These are phyloP conservation scores for Pythium rhizo-oryzae DNA, from an alignment of 352 stramenopile genomes.

Conservation along the genomic window DNA sequence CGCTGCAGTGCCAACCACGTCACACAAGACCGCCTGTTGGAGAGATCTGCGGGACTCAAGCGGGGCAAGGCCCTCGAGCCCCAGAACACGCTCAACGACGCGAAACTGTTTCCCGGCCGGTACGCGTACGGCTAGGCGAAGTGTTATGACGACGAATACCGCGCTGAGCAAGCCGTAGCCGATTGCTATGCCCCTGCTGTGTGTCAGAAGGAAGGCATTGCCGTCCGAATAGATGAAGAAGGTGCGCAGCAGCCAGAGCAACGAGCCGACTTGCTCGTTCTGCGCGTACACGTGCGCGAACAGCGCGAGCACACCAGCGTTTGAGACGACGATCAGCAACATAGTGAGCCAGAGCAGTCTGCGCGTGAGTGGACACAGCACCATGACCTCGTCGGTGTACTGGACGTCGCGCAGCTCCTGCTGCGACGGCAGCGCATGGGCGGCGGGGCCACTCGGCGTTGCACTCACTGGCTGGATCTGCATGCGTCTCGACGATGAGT, in stretches of 20 bases:
- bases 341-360: not conserved
- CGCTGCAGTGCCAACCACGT: too few relatives aligned
- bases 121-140: not conserved
- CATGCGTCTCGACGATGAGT: too few relatives aligned
- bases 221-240: slow-evolving; percentile 6
- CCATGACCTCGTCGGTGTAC: slow-evolving; percentile 3
- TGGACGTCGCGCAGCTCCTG: too few relatives aligned
- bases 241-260: slow-evolving; percentile 11
- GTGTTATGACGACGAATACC: not conserved
- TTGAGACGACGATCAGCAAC: slow-evolving; percentile 5
- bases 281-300: slow-evolving; percentile 13
- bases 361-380: not conserved
- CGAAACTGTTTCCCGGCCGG: not conserved
- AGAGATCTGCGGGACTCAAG: too few relatives aligned
- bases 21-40: too few relatives aligned
- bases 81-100: not conserved
- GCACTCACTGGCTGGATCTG: too few relatives aligned
- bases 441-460: too few relatives aligned
- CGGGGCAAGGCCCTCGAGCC: too few relatives aligned
- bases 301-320: slow-evolving; percentile 3
- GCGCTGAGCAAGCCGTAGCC: not conserved
- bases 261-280: slow-evolving; percentile 2
- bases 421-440: too few relatives aligned
- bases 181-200: not conserved
- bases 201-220: not conserved